Evolutionary conservation across 192 early-diverging fungal species (phyloP), one percentile per base, ranked within the genome.

Genomic region (Coemansia sp.): DNA sequence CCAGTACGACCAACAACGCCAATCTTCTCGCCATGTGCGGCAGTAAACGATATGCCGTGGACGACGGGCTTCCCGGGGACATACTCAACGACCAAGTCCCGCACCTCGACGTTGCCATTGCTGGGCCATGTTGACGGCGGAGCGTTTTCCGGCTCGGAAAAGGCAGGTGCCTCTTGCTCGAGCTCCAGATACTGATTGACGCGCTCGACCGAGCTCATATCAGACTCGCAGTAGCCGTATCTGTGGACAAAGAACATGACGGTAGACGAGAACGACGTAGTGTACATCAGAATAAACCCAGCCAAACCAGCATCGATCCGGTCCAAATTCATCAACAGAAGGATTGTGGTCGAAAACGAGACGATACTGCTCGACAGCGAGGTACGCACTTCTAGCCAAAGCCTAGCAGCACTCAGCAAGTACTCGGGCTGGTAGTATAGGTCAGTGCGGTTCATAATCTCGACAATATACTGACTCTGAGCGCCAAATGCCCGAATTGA

Each of bases 141-240:
- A 36, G 85, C 84, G 43, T 87, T 81, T 9, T 73, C 75, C 9
- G 85, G 78, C 63, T 87, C 85, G 11, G 92, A 72, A 18, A 80
- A 83, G n/a, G 92, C 77, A 0, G 89, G 83, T 0, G 89, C 83
- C 69, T 97, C 95, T 62, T 94, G 88, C 15, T 93, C 93, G 61
- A 95, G 78, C 16, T 86, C 65, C 61, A 91, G 64, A 68, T 96
- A 97, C 75, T 97, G 92, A 2, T 82, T 65, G 9, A 96, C 84
- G 66, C 95, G 90, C 76, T 97, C 95, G 33, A 95, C 89, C 6
- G 90, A 84, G 72, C 93, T 95, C 85, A 95, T 72, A 55, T 86
- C 86, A 87, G 94, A 89, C 78, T 97, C 94, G 81, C 92, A 90
- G 61, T 86, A 55, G 16, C 88, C 86, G 69, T 92, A 93, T 53